Base-by-base conservation (phyloP, 306 rosid species). In the Vicia sativa region DNA sequence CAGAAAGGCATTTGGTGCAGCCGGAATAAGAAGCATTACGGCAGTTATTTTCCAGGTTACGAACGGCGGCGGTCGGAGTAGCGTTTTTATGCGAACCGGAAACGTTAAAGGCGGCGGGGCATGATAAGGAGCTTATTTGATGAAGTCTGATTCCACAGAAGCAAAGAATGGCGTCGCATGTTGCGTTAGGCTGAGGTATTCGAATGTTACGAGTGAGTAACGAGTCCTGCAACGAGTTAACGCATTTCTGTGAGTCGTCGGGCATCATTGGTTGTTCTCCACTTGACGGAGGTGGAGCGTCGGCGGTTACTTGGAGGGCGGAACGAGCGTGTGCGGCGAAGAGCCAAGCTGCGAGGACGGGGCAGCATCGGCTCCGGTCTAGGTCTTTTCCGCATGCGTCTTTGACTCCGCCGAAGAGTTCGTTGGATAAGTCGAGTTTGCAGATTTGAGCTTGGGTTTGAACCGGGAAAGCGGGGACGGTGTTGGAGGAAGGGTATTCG, bases 311-410 rank as follows among this genome's bases (percentile, higher is more conserved):
- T 13, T 90, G 68, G 0, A 93, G 89, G 0, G 99, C 99, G 0
- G 99, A 65, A 11, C 92, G 80, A 10, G 99, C 95, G 69, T 93
- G 99, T 0, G 99, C 97, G 0, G 99, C 99, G 74, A 79, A 93
- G 0, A 93, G 97, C 99, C 99, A 93, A 4, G 99, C 99, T 1
- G 97, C 99, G 0, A 93, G 80, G 2, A 93, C 99, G 0, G 99
- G 99, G 55, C 99, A 93, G 82, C 99, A 93, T 0, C 99, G 85
- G 81, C 95, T 90, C 2, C 99, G 86, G 87, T 93, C 99, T 10
- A 93, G 87, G 82, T 90, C 49, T 15, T 86, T 78, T n/a, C 95
- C 90, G 56, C 99, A 90, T 1, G 99, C 99, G 38, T 73, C 96
- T 29, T 77, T 82, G 6, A 93, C 99, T 52, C 99, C 99, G 72